Percentiles rank a stretch among this genome's conserved stretches.
Conservation (phyloP, 1,139 yeast genomes). For the Suhomyces panamericanus region DNA sequence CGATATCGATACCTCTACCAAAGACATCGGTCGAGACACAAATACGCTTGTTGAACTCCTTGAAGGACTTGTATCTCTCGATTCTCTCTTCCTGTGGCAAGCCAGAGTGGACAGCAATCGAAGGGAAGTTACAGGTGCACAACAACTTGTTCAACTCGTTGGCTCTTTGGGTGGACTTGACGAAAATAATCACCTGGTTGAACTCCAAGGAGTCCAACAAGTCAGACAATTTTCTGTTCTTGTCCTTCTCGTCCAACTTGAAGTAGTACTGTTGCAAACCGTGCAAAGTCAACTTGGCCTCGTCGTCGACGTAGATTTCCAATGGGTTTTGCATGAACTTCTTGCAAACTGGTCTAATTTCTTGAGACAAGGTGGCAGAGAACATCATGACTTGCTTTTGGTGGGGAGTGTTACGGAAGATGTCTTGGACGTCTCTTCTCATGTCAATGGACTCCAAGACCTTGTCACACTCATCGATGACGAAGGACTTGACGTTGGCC, state of each 20-base stretch:
- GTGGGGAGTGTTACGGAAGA: conserved; percentile 96
- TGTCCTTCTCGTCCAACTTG: conserved; percentile 86
- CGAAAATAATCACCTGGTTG: conserved; percentile 97
- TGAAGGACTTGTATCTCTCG: conserved; percentile 92
- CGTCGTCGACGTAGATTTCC: conserved; percentile 97
- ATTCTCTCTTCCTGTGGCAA: conserved; percentile 98
- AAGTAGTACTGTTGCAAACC: conserved; percentile 97
- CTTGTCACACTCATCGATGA: conserved; percentile 97
- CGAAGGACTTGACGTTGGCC: conserved; percentile 89
- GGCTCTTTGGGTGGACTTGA: conserved; percentile 89
- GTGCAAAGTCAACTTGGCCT: conserved; percentile 94
- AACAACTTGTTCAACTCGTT: conserved; percentile 86
- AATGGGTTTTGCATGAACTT: conserved; percentile 97
- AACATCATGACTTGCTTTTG: conserved; percentile 99
- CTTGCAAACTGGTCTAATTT: conserved; percentile 95
- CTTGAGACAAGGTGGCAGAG: conserved; percentile 92
- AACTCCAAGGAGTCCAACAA: conserved; percentile 92
- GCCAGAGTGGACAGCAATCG: conserved; percentile 95
- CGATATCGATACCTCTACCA: conserved; percentile 99
- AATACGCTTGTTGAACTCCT: conserved; percentile 97
- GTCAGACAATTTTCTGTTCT: conserved; percentile 91
- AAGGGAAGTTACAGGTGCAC: conserved; percentile 94
- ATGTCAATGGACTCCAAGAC: conserved; percentile 88
- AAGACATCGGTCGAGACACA: conserved; percentile 98
- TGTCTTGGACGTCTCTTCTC: conserved; percentile 99